Evolutionary conservation across 2,329 filamentous ascomycete genomes (phyloP).

Genomic region (Thelonectria blattea): DNA sequence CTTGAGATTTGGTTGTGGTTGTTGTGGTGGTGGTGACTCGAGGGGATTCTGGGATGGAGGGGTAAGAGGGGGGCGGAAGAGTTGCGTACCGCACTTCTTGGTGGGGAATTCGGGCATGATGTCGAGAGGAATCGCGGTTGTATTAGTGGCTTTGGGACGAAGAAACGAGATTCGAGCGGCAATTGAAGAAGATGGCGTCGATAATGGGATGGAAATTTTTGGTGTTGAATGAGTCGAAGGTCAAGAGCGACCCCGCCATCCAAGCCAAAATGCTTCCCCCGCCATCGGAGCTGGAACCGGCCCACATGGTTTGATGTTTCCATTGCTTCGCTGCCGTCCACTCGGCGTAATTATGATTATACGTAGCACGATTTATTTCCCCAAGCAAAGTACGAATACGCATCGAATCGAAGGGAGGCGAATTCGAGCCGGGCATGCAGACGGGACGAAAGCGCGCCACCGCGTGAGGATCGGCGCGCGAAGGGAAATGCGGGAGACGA

Average conservation of each 20-base stretch:
- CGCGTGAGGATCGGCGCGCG: no score
- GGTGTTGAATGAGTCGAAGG: constrained; percentile 30
- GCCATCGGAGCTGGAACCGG: constrained; percentile 41
- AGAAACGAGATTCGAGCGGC: neutral
- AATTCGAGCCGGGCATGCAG: neutral
- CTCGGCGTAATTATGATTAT: constrained; percentile 27
- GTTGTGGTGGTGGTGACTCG: constrained; percentile 10
- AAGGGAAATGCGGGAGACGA: no score
- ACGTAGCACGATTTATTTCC: constrained; percentile 19
- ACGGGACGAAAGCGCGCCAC: neutral
- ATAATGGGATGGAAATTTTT: constrained; percentile 25
- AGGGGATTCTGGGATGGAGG: constrained; percentile 14
- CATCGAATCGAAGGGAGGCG: neutral
- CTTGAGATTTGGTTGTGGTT: neutral
- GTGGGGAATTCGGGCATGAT: constrained; percentile 54
- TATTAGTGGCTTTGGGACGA: neutral
- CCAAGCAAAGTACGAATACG: constrained; percentile 1
- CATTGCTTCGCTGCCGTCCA: constrained; percentile 20
- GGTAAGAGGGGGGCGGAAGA: constrained; percentile 7
- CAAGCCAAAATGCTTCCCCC: constrained; percentile 33
- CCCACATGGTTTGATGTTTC: constrained; percentile 22
- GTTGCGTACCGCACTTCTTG: constrained; percentile 63
- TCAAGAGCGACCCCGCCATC: constrained; percentile 36
- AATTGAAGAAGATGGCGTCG: constrained; percentile 2
- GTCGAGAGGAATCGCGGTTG: neutral